Evolutionary conservation across 805 yeast species (phyloP), one percentile per base, ranked within the genome.

Genomic region (Candida palmyrensis): DNA sequence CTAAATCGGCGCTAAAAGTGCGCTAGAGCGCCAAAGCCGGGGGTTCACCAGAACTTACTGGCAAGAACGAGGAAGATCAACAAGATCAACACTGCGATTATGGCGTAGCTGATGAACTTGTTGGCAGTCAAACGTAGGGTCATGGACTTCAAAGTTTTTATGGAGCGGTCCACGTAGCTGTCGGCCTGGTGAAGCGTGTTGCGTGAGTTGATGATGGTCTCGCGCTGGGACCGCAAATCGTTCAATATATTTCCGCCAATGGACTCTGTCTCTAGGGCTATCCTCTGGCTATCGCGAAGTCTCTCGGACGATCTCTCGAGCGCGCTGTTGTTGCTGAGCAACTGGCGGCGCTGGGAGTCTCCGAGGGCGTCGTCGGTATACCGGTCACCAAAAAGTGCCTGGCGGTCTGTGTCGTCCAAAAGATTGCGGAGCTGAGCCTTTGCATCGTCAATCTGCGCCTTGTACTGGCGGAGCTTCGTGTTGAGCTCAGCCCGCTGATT

Each of bases 111-210:
- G 42, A 90, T 82, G 45, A 89, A 70, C 57, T 87, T 82, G 59
- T 90, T 90, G 5, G 96, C 90, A 8, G 94, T 87, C 69, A 89
- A 71, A 48, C 97, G 68, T 58, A 97, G 73, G 17, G 95, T 82
- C 98, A 92, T 92, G 13, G 85, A 73, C 48, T 87, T 79, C 48
- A 92, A 66, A 1, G 97, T 92, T 37, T 83, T 75, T 36, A 92
- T 73, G 36, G 92, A 80, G 52, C 83, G 80, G 59, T 92, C 97
- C 33, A 92, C 96, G 50, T 89, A 87, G 1, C 82, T 77, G 53
- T 92, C 97, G 0, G 97, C 97, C 41, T 88, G 90, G 59, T 75
- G 74, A 32, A 92, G 65, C 0, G 95, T 85, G 47, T 82, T 84
- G 56, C 97, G 76, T 15, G 96, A 77, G 47, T 89, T 87, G 34